Base-by-base conservation (phyloP, 306 rosid species). In the Mucuna pruriens region DNA sequence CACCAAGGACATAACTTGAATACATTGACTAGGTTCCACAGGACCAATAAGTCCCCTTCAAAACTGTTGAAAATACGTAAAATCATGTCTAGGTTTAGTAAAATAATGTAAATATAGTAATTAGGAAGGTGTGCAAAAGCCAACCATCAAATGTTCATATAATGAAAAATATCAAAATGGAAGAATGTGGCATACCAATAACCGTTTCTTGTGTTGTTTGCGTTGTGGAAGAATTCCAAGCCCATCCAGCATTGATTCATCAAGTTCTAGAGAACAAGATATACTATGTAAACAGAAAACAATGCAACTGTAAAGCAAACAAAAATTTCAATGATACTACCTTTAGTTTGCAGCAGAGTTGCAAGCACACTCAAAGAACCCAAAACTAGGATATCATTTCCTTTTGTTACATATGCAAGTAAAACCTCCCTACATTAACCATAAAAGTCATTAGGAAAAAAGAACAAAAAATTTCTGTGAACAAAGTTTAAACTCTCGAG, bases 201-300 rank as follows among this genome's bases (percentile, higher is more conserved):
- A 69, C 52, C 90, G 91, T 84, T 91, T 93, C 88, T 95, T 95
- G 63, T 95, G 97, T 54, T 95, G 91, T 82, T 91, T 91, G 65
- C 99, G 95, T 76, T 90, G 98, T 19, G 99, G 99, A 86, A 95
- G 99, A 74, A 95, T 91, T 77, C 98, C 99, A 68, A 95, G 95
- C 62, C 90, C 94, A 62, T 95, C 97, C 67, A 92, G 91, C 97
- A 90, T 90, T 77, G 97, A 87, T 76, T 95, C 99, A 44, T 95
- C 96, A 78, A 95, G 87, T 80, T 95, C 99, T 95, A 78, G 68
- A 78, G 44, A 86, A 74, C 69, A 16, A 71, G 61, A 83, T 29
- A 62, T 66, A 12, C 29, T 85, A 69, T 82, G 88, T 70, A 80
- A 71, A 76, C 68, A 72, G 71, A 19, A 75, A 85, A 9, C 72